These are phyloP conservation scores for Magnaporthiopsis incrustans DNA, from an alignment of 2,329 filamentous ascomycete species.

Conservation along the genomic window DNA sequence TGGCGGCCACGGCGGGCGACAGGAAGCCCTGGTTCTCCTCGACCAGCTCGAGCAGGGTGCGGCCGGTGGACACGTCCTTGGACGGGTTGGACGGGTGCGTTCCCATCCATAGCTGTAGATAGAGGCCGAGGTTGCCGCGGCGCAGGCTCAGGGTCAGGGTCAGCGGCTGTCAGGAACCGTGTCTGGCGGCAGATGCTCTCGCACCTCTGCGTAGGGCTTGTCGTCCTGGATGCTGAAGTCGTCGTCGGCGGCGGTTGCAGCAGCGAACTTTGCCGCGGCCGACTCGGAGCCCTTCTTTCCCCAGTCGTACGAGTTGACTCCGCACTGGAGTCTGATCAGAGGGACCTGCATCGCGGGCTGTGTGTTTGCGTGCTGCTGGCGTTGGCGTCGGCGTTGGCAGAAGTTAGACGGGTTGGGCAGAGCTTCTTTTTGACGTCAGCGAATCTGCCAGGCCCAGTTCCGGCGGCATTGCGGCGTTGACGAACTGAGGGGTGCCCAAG, in stretches of 20 bases:
- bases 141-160: conserved; percentile 11
- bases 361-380: background rate
- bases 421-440: background rate
- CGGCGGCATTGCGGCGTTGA: background rate
- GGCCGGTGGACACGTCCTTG: conserved; percentile 75
- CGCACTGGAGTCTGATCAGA: conserved; percentile 77
- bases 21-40: conserved; percentile 80
- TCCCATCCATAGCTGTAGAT: conserved; percentile 87
- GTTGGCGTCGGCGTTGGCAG: background rate
- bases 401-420: background rate
- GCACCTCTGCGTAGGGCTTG: conserved; percentile 89
- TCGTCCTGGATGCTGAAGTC: conserved; percentile 73
- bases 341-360: conserved; percentile 58
- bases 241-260: conserved; percentile 67
- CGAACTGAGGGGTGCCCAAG: too few relatives aligned
- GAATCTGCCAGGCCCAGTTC: background rate
- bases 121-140: conserved; percentile 9
- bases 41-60: conserved; percentile 79
- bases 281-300: conserved; percentile 86
- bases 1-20: conserved; percentile 61
- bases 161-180: background rate
- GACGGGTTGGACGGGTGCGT: conserved; percentile 95
- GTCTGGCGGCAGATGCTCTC: conserved; percentile 13
- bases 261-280: conserved; percentile 81
- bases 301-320: conserved; percentile 99